Base-by-base conservation (phyloP, 139 green algal species). In the Choricystis sp. region DNA sequence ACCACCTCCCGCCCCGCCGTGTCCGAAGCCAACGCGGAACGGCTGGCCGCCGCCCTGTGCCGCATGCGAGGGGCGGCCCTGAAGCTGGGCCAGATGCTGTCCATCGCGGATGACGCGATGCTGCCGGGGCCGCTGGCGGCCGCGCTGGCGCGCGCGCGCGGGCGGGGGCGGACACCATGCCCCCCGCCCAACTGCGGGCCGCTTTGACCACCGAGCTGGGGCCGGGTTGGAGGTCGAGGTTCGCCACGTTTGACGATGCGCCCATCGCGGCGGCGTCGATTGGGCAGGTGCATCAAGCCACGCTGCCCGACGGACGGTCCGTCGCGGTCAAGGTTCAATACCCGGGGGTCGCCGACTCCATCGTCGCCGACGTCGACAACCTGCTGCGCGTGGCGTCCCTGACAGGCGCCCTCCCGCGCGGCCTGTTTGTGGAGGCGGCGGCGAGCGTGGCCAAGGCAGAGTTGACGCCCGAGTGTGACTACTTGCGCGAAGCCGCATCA, bases 1-100 rank as follows among this genome's bases (percentile, higher is more conserved):
- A 26, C 40, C 40, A 9, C 40, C 40, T 9, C 19, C 23, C 57
- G 23, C 21, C 31, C 63, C 26, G 78, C 79, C 55, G 31, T 95
- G 14, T 87, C 76, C 4, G 85, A 95, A 60, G 63, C 66, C 19
- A 96, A 95, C 60, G 90, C 90, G 0, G 88, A 96, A 81, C 69
- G 84, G 55, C 79, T 97, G 61, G 91, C 91, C 1, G 75, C 80
- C 25, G 90, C 83, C 24, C 79, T 97, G 74, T 95, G 88, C 80
- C 79, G 88, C 63, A 94, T 94, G 87, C 72, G 87, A 0, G 91
- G 91, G 1, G 90, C 91, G 4, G 91, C 89, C 4, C 82, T 97
- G 3, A 97, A 97, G 82, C 74, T 97, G 23, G 91, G 91, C 3
- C 91, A 97, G 76, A 96, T 97, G 91, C 71, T 97, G 59, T 85